Evolutionary conservation across 192 early-diverging fungal species (phyloP), one percentile per base, ranked within the genome.

Genomic region (Dimargaris xerosporica): DNA sequence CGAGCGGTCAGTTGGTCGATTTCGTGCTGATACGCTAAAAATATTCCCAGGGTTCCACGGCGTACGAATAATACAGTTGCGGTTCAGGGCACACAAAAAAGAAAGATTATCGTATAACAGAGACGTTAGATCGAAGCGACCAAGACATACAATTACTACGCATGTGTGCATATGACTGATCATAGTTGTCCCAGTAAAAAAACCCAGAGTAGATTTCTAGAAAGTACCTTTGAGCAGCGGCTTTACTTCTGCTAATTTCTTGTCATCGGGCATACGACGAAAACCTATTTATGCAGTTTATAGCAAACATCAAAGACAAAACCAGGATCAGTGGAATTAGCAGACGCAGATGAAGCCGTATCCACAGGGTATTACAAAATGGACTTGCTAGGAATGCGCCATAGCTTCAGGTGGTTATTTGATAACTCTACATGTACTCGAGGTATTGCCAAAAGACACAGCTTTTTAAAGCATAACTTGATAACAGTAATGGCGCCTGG

Each of bases 1-100:
- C 92, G 71, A 64, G 83, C 85, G 12, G 90, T 91, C 54, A 97
- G 78, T 23, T 71, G 69, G 68, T 97, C 94, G 62, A 97, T 97
- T 71, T 97, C 94, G 62, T 76, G 74, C 71, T 96, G 93, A 69
- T 96, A 96, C 10, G 81, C 85, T 23, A 34, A n/a, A 29, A 25
- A 55, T 7, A 64, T 62, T 29, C 42, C 21, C 5, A 23, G 66
- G 31, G n/a, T n/a, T n/a, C n/a, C n/a, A n/a, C n/a, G n/a, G n/a
- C n/a, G n/a, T n/a, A n/a, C n/a, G n/a, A n/a, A n/a, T n/a, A n/a
- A n/a, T n/a, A n/a, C n/a, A n/a, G n/a, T n/a, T n/a, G n/a, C n/a
- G n/a, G n/a, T n/a, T n/a, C n/a, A n/a, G n/a, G n/a, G n/a, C n/a
- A n/a, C n/a, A n/a, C n/a, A n/a, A n/a, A n/a, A n/a, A n/a, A n/a